phyloP scores from a whole-genome alignment of 495 filamentous ascomycete genomes.

The Trichoderma erinaceum region DNA sequence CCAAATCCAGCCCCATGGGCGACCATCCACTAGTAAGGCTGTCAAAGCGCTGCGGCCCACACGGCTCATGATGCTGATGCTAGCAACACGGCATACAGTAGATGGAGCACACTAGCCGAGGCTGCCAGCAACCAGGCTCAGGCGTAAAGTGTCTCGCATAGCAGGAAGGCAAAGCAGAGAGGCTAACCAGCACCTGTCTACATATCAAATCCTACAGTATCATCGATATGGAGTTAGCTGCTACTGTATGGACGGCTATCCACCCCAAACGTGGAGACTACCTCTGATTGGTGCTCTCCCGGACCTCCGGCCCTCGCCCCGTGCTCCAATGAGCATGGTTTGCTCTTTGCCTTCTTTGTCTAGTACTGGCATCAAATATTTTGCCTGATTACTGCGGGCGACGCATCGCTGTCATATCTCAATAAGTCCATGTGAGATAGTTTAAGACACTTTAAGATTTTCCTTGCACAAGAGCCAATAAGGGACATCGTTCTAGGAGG shows the following conservation, averaged over 20 bases:
- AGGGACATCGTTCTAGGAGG: neutral
- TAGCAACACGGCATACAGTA: neutral
- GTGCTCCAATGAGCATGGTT: neutral
- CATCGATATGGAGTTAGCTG: neutral
- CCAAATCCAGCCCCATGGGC: neutral
- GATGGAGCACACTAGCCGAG: neutral
- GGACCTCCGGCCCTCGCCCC: neutral
- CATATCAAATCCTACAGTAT: too few relatives aligned
- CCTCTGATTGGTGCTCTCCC: neutral
- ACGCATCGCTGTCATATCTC: neutral
- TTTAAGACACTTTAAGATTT: neutral
- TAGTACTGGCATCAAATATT: neutral
- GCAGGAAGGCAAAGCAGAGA: neutral
- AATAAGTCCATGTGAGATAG: neutral
- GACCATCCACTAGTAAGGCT: neutral
- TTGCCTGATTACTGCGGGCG: neutral
- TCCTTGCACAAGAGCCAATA: constrained; percentile 1
- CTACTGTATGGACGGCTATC: neutral
- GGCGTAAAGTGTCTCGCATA: neutral
- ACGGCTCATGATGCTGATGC: neutral
- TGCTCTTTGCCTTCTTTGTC: neutral
- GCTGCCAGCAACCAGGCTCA: neutral
- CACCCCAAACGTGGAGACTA: neutral
- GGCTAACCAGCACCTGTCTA: neutral
- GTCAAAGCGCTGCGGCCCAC: neutral